Evolutionary conservation across 495 filamentous ascomycete species (phyloP), one percentile per base, ranked within the genome.

Genomic region (Hypoxylon lienhwacheense): DNA sequence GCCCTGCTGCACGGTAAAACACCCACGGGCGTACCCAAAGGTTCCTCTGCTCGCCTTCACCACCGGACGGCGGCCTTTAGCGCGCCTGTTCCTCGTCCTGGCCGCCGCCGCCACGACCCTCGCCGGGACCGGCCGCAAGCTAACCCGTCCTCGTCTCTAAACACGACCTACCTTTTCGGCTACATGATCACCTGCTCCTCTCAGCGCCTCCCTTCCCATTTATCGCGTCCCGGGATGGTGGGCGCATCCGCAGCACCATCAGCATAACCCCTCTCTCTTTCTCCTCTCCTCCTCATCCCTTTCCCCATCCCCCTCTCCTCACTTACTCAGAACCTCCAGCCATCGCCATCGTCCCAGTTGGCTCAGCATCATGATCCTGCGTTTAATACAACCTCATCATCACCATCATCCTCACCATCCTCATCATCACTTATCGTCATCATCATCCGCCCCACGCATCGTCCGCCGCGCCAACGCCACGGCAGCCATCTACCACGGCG

Each of bases 1-100:
- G 40, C 78, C 81, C 5, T 85, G 83, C 69, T 85, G 83, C 63
- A 83, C 81, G 2, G 82, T 86, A 46, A 85, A 85, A 59, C 76
- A 83, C 61, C 79, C 76, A 0, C 81, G 85, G 61, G 82, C 77
- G 0, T 78, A 75, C 50, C 82, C 83, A 0, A 85, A 86, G 48
- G 84, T 81, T 49, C 66, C 82, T 26, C 53, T 65, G 31, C 46
- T 59, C 50, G 55, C 58, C 42, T 69, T 61, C 59, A 62, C 44
- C 5, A 49, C 62, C 63, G 10, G 55, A 65, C 15, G 61, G 59
- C 19, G 68, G 71, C 6, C 53, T 79, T n/a, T n/a, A 5, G 74
- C 71, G 5, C 76, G 78, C 56, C 61, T 61, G 2, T 57, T 79
- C 17, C 69, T 79, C 6, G 63, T 67, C 16, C 75, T 75, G 0